These are phyloP conservation scores for Plasmodium sp. DNA, from an alignment of 169 alveolate genomes.

Conservation along the genomic window DNA sequence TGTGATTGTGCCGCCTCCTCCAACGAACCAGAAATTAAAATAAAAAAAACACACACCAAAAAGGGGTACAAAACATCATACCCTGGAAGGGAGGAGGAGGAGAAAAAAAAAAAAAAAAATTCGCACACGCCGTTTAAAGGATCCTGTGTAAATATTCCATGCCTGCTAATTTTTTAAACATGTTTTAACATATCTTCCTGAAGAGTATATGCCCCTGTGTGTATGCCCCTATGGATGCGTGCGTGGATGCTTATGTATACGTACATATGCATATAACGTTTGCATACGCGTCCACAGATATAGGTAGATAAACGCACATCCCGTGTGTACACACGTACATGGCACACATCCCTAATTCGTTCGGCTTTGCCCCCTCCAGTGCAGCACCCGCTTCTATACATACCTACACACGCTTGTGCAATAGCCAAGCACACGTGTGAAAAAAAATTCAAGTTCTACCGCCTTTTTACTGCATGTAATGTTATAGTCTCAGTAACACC, in stretches of 20 bases:
- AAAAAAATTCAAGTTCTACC: neutral
- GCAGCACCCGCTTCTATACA: neutral
- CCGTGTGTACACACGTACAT: neutral
- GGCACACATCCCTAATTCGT: neutral
- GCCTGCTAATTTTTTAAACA: neutral
- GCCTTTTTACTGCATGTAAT: neutral
- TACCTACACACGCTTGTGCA: neutral
- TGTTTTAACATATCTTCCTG: neutral
- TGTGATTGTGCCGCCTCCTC: neutral
- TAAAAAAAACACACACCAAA: constrained; percentile 4
- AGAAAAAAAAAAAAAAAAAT: constrained; percentile 20
- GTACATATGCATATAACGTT: constrained; percentile 11
- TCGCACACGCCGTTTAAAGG: neutral
- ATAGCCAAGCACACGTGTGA: constrained; percentile 14
- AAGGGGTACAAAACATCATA: neutral
- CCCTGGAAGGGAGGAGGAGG: neutral
- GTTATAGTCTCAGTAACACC: neutral
- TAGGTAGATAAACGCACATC: neutral
- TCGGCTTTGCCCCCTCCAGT: neutral
- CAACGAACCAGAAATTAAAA: constrained; percentile 9
- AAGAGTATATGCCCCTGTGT: neutral
- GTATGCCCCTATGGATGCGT: neutral
- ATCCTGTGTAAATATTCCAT: neutral
- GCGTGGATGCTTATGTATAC: neutral
- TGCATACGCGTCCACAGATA: neutral